phyloP scores from a whole-genome alignment of 352 stramenopile species.

The Phytophthora rubi region DNA sequence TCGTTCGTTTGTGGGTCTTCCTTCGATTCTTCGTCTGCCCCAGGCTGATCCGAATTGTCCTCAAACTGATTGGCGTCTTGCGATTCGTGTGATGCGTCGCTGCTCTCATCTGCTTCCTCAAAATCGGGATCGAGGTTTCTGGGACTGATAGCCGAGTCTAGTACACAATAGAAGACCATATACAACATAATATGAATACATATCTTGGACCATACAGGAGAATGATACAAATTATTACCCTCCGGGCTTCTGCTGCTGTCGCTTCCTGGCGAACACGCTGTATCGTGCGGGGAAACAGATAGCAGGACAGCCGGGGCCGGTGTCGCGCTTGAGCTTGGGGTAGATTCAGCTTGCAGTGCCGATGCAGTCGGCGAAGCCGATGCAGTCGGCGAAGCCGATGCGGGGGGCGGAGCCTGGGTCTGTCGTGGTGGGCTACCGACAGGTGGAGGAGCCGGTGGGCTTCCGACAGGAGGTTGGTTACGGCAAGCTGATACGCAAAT shows the following conservation, averaged over 20 bases:
- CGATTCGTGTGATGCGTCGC: no score
- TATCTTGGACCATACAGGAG: neutral
- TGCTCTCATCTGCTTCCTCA: no score
- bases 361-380: no score
- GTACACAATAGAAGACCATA: no score
- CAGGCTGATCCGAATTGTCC: no score
- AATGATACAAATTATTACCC: neutral
- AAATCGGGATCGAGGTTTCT: no score
- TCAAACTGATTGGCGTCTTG: no score
- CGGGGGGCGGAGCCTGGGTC: neutral
- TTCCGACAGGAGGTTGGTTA: neutral
- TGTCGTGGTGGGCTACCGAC: neutral
- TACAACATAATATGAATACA: neutral
- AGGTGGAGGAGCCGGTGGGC: neutral
- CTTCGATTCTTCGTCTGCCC: no score
- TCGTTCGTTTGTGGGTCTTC: no score
- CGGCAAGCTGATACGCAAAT: neutral
- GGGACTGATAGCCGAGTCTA: no score
- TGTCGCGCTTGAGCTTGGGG: neutral
- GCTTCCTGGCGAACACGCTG: neutral
- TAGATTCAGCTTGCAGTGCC: neutral
- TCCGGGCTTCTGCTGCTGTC: neutral
- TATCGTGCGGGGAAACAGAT: constrained; percentile 1
- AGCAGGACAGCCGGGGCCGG: neutral
- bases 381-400: no score